These are phyloP conservation scores for Leersia perrieri DNA, from an alignment of 176 grass and related monocot species.

Conservation along the genomic window DNA sequence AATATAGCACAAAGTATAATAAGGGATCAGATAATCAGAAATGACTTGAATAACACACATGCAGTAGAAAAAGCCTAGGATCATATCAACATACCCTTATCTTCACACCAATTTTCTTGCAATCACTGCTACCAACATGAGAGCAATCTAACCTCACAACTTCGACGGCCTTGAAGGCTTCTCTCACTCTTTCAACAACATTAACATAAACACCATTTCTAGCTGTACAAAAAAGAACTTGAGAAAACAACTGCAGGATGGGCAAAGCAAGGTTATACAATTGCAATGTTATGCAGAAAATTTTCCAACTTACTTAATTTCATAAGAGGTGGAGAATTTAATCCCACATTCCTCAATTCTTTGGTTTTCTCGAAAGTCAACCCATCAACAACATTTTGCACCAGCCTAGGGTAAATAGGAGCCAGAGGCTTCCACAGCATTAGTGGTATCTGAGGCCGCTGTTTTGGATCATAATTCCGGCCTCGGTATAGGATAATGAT, in stretches of 20 bases:
- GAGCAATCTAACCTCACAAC: conserved; percentile 66
- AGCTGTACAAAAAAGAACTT: conserved; percentile 31
- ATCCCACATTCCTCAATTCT: conserved; percentile 63
- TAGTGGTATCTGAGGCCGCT: conserved; percentile 47
- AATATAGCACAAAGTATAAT: background rate
- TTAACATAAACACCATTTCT: conserved; percentile 83
- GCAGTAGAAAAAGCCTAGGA: background rate
- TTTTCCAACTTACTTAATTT: conserved; percentile 55
- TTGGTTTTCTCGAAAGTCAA: conserved; percentile 67
- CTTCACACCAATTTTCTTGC: conserved; percentile 82
- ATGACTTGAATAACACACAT: background rate
- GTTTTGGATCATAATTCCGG: conserved; percentile 53
- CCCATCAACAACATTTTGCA: conserved; percentile 54
- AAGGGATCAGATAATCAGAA: background rate
- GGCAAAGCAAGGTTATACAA: background rate
- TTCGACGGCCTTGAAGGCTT: conserved; percentile 56
- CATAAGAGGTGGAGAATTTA: conserved; percentile 44
- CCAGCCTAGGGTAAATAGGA: conserved; percentile 64
- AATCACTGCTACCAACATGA: conserved; percentile 52
- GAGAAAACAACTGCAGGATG: background rate
- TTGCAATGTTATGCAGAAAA: background rate
- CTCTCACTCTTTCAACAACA: conserved; percentile 67
- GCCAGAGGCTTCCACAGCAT: conserved; percentile 81
- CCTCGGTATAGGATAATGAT: conserved; percentile 63
- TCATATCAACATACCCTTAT: conserved; percentile 56